Evolutionary conservation across 2,329 filamentous ascomycete species (phyloP).

Genomic region (Alternaria panax): DNA sequence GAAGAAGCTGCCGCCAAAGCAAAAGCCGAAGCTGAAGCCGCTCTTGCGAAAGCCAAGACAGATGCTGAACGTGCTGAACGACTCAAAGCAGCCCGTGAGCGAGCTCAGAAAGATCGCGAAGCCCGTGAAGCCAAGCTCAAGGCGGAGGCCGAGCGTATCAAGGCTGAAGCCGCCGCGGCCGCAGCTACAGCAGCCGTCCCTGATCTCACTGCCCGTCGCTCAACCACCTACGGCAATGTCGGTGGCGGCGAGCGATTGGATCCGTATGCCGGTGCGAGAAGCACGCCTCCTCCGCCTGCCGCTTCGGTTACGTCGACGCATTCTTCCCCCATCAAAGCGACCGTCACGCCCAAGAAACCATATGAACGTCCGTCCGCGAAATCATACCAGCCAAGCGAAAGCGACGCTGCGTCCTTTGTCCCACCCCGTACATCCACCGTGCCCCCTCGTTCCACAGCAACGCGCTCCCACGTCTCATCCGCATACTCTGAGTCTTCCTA

Average conservation of each 20-base stretch:
- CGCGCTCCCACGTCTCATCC: slow-evolving; percentile 49
- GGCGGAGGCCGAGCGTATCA: slow-evolving; percentile 46
- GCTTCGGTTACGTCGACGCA: slow-evolving; percentile 47
- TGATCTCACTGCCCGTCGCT: slow-evolving; percentile 38
- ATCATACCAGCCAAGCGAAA: slow-evolving; percentile 65
- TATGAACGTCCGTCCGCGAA: slow-evolving; percentile 62
- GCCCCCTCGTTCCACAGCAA: slow-evolving; percentile 45
- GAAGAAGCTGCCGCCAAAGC: slow-evolving; percentile 42
- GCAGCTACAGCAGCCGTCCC: slow-evolving; percentile 31
- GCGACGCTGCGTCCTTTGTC: slow-evolving; percentile 7
- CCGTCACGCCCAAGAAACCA: slow-evolving; percentile 49
- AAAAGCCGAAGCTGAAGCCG: slow-evolving; percentile 40
- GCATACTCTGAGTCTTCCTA: slow-evolving; percentile 86
- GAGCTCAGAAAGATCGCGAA: slow-evolving; percentile 49
- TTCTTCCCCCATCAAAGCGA: slow-evolving; percentile 50
- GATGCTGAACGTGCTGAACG: slow-evolving; percentile 40
- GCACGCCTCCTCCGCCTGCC: slow-evolving; percentile 56
- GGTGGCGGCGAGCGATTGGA: slow-evolving; percentile 73
- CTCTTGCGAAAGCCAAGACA: slow-evolving; percentile 43
- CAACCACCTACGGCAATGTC: slow-evolving; percentile 49
- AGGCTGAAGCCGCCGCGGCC: slow-evolving; percentile 23
- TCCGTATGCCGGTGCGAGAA: slow-evolving; percentile 67
- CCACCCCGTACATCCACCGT: slow-evolving; percentile 39
- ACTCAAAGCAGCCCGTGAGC: slow-evolving; percentile 50
- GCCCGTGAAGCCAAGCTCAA: slow-evolving; percentile 48